Conservation (phyloP, 2,329 filamentous ascomycete species). For the Ceratocystis huliohia region DNA sequence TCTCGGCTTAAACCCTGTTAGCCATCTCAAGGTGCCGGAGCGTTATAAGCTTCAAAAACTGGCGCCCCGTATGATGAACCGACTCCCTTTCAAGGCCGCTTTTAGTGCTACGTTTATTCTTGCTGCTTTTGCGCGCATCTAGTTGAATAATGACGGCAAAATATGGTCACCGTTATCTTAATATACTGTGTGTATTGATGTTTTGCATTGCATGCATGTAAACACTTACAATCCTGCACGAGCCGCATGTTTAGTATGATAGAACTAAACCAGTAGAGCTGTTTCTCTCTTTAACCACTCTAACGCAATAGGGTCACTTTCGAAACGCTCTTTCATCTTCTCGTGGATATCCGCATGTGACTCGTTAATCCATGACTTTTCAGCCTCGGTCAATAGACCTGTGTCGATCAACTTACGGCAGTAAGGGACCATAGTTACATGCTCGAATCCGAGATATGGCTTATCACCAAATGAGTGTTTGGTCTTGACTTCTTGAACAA, state of each 20-base stretch:
- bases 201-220: neutral
- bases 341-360: conserved; percentile 71
- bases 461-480: conserved; percentile 84
- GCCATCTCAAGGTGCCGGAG: conserved; percentile 26
- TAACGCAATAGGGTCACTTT: conserved; percentile 55
- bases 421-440: conserved; percentile 93
- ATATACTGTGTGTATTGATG: neutral
- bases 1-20: conserved; percentile 33
- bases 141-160: conserved; percentile 20
- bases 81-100: conserved; percentile 52
- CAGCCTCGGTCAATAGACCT: conserved; percentile 54
- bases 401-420: conserved; percentile 78
- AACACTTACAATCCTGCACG: neutral
- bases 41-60: conserved; percentile 17
- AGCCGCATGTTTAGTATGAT: neutral
- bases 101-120: conserved; percentile 63
- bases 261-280: conserved; percentile 7
- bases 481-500: conserved; percentile 80
- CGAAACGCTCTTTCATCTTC: conserved; percentile 69
- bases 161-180: too few species aligned
- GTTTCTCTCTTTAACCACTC: conserved; percentile 83
- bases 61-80: conserved; percentile 25
- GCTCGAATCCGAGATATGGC: conserved; percentile 87
- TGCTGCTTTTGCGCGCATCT: conserved; percentile 40
- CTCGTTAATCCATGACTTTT: conserved; percentile 76